These are phyloP conservation scores for Pyrenophora tritici-repentis DNA, from an alignment of 2,329 filamentous ascomycete genomes.

Conservation along the genomic window DNA sequence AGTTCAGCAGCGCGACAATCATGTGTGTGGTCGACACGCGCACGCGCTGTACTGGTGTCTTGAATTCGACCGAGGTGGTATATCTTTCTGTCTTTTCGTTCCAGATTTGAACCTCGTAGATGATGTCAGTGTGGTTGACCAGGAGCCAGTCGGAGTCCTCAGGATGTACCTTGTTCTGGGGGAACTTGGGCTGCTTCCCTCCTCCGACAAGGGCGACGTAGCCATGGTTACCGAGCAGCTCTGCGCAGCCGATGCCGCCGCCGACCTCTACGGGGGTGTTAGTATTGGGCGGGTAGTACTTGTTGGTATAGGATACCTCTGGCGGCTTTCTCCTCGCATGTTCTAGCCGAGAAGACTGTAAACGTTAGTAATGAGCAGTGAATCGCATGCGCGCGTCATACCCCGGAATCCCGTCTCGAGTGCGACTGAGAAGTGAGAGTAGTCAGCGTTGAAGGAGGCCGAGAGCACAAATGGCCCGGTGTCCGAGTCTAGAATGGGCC, in stretches of 20 bases:
- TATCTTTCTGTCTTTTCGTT: constrained; percentile 80
- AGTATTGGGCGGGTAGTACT: constrained; percentile 10
- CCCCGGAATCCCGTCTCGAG: constrained; percentile 84
- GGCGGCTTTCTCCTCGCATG: constrained; percentile 38
- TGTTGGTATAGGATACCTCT: constrained; percentile 27
- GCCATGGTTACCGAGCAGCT: constrained; percentile 86
- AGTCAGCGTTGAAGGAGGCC: constrained; percentile 82
- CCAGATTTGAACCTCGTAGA: constrained; percentile 77
- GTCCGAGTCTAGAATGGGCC: constrained; percentile 80
- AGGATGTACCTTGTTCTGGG: constrained; percentile 74
- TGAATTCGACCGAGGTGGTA: constrained; percentile 76
- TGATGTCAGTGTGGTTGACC: constrained; percentile 34
- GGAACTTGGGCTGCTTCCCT: constrained; percentile 81
- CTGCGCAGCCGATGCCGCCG: constrained; percentile 78
- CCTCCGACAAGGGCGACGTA: constrained; percentile 90
- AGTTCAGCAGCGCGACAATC: constrained; percentile 80
- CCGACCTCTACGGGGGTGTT: constrained; percentile 37
- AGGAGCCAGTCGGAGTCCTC: constrained; percentile 33
- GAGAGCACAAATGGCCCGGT: constrained; percentile 77
- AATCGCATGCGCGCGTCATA: constrained; percentile 52
- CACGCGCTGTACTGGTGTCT: constrained; percentile 79
- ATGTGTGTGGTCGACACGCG: constrained; percentile 77
- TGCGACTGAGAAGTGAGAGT: constrained; percentile 84
- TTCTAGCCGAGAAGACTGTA: constrained; percentile 39
- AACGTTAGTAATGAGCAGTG: constrained; percentile 15